Evolutionary conservation across 352 stramenopile species (phyloP).

Genomic region (Phytophthora syringae): DNA sequence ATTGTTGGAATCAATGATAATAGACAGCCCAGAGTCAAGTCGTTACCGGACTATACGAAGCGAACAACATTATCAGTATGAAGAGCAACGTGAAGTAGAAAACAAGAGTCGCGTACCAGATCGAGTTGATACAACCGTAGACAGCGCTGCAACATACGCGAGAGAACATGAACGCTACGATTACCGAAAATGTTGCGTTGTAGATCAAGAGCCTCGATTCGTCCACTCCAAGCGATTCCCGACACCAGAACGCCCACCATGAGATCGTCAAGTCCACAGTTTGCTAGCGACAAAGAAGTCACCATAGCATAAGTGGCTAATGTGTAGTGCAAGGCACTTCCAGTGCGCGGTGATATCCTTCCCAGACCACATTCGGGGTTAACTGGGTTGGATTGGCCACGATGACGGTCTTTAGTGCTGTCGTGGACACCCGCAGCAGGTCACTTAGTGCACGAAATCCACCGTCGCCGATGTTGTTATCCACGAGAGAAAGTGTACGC

Average conservation of each 20-base stretch:
- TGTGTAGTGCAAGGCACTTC: constrained; percentile 38
- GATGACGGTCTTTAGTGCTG: constrained; percentile 23
- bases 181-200: constrained; percentile 44
- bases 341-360: constrained; percentile 26
- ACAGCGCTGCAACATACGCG: constrained; percentile 44
- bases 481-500: constrained; percentile 25
- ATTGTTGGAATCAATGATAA: constrained; percentile 22
- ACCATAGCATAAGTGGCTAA: constrained; percentile 45
- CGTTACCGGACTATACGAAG: constrained; percentile 40
- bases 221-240: constrained; percentile 46
- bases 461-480: constrained; percentile 45
- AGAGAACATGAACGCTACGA: constrained; percentile 34
- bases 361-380: constrained; percentile 27
- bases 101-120: constrained; percentile 34
- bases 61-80: constrained; percentile 2
- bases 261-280: constrained; percentile 45
- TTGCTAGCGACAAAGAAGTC: constrained; percentile 37
- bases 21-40: constrained; percentile 36
- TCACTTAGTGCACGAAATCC: constrained; percentile 41
- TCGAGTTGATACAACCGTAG: constrained; percentile 40
- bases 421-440: constrained; percentile 34
- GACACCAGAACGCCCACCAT: constrained; percentile 48
- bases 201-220: constrained; percentile 43
- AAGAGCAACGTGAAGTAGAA: neutral
- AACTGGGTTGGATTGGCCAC: constrained; percentile 43